phyloP scores from a whole-genome alignment of 2,329 filamentous ascomycete species.

The Scortechinia acanthostroma region DNA sequence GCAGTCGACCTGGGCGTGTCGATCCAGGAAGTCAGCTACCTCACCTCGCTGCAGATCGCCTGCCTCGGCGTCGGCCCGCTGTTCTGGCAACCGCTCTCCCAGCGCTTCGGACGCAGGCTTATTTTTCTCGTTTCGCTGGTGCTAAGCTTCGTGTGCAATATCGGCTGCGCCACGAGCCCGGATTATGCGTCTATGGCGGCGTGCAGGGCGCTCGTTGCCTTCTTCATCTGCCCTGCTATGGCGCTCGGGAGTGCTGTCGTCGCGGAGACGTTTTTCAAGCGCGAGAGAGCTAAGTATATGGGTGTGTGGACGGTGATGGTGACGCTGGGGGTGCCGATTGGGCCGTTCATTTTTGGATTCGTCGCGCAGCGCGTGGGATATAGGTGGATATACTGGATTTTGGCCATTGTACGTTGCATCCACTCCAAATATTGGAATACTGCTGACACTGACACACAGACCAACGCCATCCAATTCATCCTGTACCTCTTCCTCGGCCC shows the following conservation, averaged over 20 bases:
- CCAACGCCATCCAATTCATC: slow-evolving; percentile 46
- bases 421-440: neutral
- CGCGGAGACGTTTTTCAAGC: slow-evolving; percentile 47
- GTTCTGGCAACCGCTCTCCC: slow-evolving; percentile 46
- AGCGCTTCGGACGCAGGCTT: slow-evolving; percentile 42
- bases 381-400: slow-evolving; percentile 45
- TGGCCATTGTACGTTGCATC: slow-evolving; percentile 34
- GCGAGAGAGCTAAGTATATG: slow-evolving; percentile 43
- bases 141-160: slow-evolving; percentile 36
- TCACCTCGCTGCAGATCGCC: slow-evolving; percentile 45
- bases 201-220: slow-evolving; percentile 40
- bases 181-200: slow-evolving; percentile 38
- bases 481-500: slow-evolving; percentile 44
- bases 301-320: slow-evolving; percentile 42
- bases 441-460: slow-evolving; percentile 19
- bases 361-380: slow-evolving; percentile 42
- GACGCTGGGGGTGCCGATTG: slow-evolving; percentile 13
- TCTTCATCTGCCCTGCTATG: slow-evolving; percentile 45
- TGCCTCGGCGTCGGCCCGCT: slow-evolving; percentile 43
- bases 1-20: slow-evolving; percentile 36
- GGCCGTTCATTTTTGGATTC: slow-evolving; percentile 22
- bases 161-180: slow-evolving; percentile 41
- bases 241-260: slow-evolving; percentile 49
- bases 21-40: slow-evolving; percentile 39
- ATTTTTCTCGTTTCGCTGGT: slow-evolving; percentile 41